Evolutionary conservation across 1,284 basidiomycete species (phyloP), one percentile per base, ranked within the genome.

Genomic region (Ganoderma resinaceum): DNA sequence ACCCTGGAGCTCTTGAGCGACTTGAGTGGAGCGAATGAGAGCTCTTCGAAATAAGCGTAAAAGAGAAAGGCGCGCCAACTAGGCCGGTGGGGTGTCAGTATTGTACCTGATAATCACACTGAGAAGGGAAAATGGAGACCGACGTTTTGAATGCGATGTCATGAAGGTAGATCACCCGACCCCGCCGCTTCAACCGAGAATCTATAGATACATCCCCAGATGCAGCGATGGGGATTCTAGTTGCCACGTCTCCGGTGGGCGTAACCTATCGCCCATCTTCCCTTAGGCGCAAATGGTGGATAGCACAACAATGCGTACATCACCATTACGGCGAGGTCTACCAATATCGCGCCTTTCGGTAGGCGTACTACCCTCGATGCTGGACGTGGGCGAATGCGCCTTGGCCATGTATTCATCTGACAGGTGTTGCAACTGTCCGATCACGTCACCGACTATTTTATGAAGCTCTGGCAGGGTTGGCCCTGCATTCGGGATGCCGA

Each of bases 41-140:
- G 42, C 37, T 59, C 49, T 11, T 49, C 55, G 9, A 72, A 71
- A 55, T 75, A 76, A 8, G 75, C 35, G 60, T 73, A 77, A 58
- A 72, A 71, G 2, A 77, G 38, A 40, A 75, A 68, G 0, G 73
- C 66, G 37, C 69, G 69, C 71, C 72, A 74, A 6, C 76, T 78
- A 43, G 9, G 23, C 46, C n/a, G 9, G 11, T 20, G 23, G 3
- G 23, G 23, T 12, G 20, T 49, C 23, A 26, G 46, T 49, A 11
- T 49, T 20, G 26, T 49, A 4, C 23, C 9, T 11, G 4, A 26
- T 23, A 12, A 23, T 12, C 23, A 26, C 43, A 49, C 8, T n/a
- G 7, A 9, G 8, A 9, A 46, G 2, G 43, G n/a, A 46, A n/a
- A 46, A 46, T 26, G 12, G 9, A 3, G n/a, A 49, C 46, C 26